Percentiles rank a stretch among this genome's conserved stretches.
These are phyloP conservation scores for Plectosphaerella sp. DNA, from an alignment of 2,329 filamentous ascomycete genomes.

Conservation along the genomic window DNA sequence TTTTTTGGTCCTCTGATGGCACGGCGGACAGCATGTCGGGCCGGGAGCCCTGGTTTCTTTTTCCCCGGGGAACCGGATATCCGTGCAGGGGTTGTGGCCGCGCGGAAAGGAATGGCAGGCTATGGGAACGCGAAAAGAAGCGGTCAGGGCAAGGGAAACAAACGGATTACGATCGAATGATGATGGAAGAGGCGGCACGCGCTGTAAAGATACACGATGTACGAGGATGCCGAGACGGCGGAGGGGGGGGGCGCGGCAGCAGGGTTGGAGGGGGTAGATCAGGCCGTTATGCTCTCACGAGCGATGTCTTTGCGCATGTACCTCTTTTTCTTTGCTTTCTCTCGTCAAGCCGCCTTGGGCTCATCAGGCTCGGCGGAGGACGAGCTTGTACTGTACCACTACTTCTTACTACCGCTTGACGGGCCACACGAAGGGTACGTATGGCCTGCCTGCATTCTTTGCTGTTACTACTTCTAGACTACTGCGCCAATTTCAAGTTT, in stretches of 20 bases:
- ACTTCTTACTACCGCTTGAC: neutral
- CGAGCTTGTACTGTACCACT: neutral
- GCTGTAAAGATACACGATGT: constrained; percentile 1
- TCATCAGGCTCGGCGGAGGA: too few species aligned
- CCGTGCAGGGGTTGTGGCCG: too few species aligned
- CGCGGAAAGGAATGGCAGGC: constrained; percentile 2
- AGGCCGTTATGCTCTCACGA: constrained; percentile 16
- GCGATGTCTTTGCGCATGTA: constrained; percentile 5
- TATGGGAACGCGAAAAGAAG: neutral
- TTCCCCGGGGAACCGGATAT: too few species aligned
- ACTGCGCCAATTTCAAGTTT: too few species aligned
- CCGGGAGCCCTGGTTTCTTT: too few species aligned
- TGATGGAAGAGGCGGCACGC: neutral
- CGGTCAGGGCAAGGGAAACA: constrained; percentile 8
- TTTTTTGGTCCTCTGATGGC: neutral
- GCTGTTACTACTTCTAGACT: too few species aligned
- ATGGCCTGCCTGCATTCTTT: too few species aligned
- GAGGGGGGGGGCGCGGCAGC: neutral
- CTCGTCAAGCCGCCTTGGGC: constrained; percentile 2
- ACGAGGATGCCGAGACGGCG: neutral
- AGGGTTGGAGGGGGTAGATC: constrained; percentile 9
- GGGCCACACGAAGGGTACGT: neutral
- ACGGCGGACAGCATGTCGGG: neutral
- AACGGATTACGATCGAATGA: constrained; percentile 7
- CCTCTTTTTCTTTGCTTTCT: constrained; percentile 1